Conservation (phyloP, 1,139 yeast species). For the Zygoascus hellenicus region DNA sequence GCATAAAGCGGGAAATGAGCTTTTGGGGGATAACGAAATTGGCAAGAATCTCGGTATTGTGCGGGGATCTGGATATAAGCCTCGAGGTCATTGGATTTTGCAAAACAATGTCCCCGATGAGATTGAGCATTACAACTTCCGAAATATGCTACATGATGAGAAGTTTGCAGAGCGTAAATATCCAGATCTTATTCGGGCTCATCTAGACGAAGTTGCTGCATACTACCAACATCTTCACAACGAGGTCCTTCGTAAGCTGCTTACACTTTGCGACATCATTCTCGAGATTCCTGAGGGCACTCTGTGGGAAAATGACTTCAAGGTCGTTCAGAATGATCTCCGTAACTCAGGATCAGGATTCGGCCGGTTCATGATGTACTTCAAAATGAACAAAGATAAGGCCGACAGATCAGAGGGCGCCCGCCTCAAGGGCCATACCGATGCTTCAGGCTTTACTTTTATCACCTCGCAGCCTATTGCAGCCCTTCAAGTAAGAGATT, state of each 20-base stretch:
- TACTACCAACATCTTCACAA: conserved; percentile 34
- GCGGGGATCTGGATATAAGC: conserved; percentile 45
- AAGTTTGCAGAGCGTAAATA: conserved; percentile 29
- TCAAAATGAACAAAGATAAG: conserved; percentile 28
- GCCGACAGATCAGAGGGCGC: conserved; percentile 31
- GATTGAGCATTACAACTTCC: conserved; percentile 16
- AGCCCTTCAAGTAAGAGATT: conserved; percentile 32
- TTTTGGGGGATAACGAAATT: conserved; percentile 28
- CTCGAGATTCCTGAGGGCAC: conserved; percentile 20
- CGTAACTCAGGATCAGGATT: conserved; percentile 25
- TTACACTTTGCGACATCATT: conserved; percentile 33
- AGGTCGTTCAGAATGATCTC: conserved; percentile 22
- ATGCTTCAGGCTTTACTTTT: conserved; percentile 32
- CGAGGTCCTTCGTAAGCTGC: conserved; percentile 25
- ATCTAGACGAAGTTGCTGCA: conserved; percentile 37
- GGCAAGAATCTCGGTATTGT: conserved; percentile 42
- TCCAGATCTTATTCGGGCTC: conserved; percentile 38
- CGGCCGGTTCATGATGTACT: conserved; percentile 35
- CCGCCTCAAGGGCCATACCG: conserved; percentile 38
- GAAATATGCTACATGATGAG: conserved; percentile 40
- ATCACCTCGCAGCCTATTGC: conserved; percentile 35
- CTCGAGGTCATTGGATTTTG: conserved; percentile 34
- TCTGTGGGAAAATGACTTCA: conserved; percentile 30
- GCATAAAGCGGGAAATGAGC: conserved; percentile 3
- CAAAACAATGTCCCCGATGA: conserved; percentile 30